Evolutionary conservation across 345 rosid species (phyloP).

Genomic region (Leavenworthia alabamica): DNA sequence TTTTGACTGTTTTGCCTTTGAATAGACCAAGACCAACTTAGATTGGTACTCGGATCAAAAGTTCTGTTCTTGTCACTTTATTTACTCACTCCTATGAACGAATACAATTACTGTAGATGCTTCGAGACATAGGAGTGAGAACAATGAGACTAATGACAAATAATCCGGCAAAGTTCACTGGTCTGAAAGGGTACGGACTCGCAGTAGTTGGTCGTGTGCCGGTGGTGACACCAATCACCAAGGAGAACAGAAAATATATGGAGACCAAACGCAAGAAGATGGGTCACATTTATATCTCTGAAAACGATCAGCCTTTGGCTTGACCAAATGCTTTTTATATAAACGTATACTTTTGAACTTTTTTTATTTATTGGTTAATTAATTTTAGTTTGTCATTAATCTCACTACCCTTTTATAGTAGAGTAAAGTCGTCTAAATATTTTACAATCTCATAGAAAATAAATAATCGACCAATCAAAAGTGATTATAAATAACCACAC

Average conservation of each 20-base stretch:
- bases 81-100: no score
- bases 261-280: conserved; percentile 77
- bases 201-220: conserved; percentile 83
- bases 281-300: conserved; percentile 85
- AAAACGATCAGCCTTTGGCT: conserved; percentile 41
- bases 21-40: no score
- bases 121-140: conserved; percentile 65
- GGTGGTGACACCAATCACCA: conserved; percentile 69
- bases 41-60: no score
- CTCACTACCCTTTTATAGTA: not conserved
- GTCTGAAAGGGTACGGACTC: conserved; percentile 74
- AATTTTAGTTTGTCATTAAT: no score
- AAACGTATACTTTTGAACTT: not conserved
- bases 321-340: conserved; percentile 25
- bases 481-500: not conserved
- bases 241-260: conserved; percentile 71
- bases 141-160: conserved; percentile 89
- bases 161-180: conserved; percentile 84
- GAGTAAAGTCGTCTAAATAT: not conserved
- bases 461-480: not conserved
- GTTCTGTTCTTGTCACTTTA: no score
- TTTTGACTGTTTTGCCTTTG: not conserved
- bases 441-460: not conserved
- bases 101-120: conserved; percentile 37
- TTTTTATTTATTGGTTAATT: not conserved